Base-by-base conservation (phyloP, 2,329 filamentous ascomycete genomes). In the Fusarium sp. region DNA sequence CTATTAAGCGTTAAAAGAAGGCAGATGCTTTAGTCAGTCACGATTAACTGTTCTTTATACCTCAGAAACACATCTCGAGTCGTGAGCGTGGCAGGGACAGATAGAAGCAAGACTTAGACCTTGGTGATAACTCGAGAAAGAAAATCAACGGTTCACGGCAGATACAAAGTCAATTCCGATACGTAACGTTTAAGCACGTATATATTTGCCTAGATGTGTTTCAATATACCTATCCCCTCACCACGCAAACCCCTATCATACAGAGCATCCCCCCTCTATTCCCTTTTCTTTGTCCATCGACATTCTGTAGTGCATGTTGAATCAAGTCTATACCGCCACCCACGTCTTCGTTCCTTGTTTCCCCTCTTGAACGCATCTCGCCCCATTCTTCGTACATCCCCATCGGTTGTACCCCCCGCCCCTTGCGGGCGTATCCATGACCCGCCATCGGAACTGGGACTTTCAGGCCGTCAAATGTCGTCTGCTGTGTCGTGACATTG, bases 61-160 rank as follows among this genome's bases (percentile, higher is more conserved):
- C 80, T 92, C 14, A 83, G 86, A 52, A 84, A 84, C 67, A 84
- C 90, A 1, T 82, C 84, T 0, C 77, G 79, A 18, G 89, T 89
- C 6, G 80, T 92, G 75, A 81, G 84, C 45, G 88, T 90, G 72
- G 80, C 91, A 20, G 82, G 16, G 9, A 52, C 48, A n/a, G 10
- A 83, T 5, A 78, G 81, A 9, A 83, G 87, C 41, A 88, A 85
- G 74, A 83, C 89, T 11, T 89, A 86, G 82, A 89, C 89, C 4
- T 90, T 91, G 7, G 83, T 91, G 7, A 84, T 91, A 1, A 80
- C 91, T n/a, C 83, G 81, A 88, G 20, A 16, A 29, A 45, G 2
- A 29, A 27, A 24, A 29, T 14, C 6, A 16, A 27, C 37, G 22
- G 8, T 18, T n/a, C 22, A 18, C 9, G 18, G 13, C 22, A n/a